Percentiles rank a stretch among this genome's conserved stretches.
phyloP scores from a whole-genome alignment of 192 early-diverging fungal genomes.

The Coemansia sp. region DNA sequence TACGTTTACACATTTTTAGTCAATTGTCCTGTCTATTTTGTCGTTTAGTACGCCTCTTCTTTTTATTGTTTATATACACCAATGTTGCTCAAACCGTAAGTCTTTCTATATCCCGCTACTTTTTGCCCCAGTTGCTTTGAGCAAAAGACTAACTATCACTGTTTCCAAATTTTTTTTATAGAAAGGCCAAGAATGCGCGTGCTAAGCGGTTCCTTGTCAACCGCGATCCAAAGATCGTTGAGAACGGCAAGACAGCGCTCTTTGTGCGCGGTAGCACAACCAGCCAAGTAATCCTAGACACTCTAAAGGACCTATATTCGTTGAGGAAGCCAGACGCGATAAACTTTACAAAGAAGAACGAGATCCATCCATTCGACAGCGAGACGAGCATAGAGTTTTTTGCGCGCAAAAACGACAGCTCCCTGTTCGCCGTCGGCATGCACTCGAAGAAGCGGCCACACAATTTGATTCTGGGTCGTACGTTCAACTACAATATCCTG shows the following conservation, averaged over 20 bases:
- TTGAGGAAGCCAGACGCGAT: slow-evolving; percentile 89
- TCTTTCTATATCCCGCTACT: not conserved
- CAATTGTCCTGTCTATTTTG: not conserved
- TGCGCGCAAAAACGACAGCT: slow-evolving; percentile 93
- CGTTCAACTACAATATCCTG: slow-evolving; percentile 91
- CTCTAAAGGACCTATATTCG: slow-evolving; percentile 87
- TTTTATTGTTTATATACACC: not conserved
- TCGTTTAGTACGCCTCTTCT: not conserved
- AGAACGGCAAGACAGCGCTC: slow-evolving; percentile 89
- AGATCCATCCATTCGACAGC: slow-evolving; percentile 96
- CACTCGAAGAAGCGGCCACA: slow-evolving; percentile 97
- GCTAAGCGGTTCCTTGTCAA: slow-evolving; percentile 83
- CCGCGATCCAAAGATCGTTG: slow-evolving; percentile 86
- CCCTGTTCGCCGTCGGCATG: slow-evolving; percentile 85
- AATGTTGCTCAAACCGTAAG: slow-evolving; percentile 16
- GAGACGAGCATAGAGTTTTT: slow-evolving; percentile 90
- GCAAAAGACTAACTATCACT: not conserved
- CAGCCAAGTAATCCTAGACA: slow-evolving; percentile 78
- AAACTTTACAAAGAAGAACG: slow-evolving; percentile 92
- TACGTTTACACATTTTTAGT: not conserved
- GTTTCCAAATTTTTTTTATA: slow-evolving; percentile 16
- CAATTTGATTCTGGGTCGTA: slow-evolving; percentile 87
- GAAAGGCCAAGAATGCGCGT: slow-evolving; percentile 88
- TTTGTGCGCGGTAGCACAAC: slow-evolving; percentile 87
- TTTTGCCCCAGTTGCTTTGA: not conserved